A percentile compares a stretch with the other conserved stretches of the same genome.
Conservation (phyloP, 495 filamentous ascomycete species). For the Lasiosphaeris hirsuta region DNA sequence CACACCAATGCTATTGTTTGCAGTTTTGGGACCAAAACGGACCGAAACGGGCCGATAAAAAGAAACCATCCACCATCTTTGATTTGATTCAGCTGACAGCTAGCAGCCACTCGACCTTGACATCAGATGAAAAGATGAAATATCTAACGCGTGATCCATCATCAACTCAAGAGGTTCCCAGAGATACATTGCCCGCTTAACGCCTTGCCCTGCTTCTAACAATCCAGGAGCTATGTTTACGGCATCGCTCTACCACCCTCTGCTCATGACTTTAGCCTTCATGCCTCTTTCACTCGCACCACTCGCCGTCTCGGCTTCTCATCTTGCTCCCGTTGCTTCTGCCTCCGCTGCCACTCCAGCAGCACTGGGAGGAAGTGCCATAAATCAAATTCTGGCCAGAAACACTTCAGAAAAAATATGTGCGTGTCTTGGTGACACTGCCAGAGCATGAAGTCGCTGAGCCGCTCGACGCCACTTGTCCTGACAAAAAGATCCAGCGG, state of each 20-base stretch:
- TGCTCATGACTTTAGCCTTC: background rate
- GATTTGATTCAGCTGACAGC: no score
- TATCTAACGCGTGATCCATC: no score
- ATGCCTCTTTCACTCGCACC: constrained; percentile 28
- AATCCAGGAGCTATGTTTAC: no score
- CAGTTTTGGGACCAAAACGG: no score
- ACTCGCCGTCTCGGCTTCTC: constrained; percentile 31
- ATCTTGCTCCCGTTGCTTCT: constrained; percentile 50
- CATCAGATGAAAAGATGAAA: no score
- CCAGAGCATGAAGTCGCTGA: constrained; percentile 99
- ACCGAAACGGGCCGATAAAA: no score
- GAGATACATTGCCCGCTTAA: background rate
- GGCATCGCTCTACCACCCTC: background rate
- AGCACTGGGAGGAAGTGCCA: constrained; percentile 93
- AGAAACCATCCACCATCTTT: no score
- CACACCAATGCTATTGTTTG: no score
- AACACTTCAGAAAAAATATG: constrained; percentile 83
- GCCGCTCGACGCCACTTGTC: constrained; percentile 84
- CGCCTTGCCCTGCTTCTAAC: background rate
- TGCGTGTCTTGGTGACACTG: constrained; percentile 91
- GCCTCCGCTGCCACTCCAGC: constrained; percentile 82
- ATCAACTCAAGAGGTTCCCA: no score
- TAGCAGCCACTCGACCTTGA: no score
- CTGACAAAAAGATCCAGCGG: constrained; percentile 86
- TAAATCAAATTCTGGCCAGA: constrained; percentile 96